Conservation (phyloP, 1,284 basidiomycete species). For the Sanghuangporus sanghuang region DNA sequence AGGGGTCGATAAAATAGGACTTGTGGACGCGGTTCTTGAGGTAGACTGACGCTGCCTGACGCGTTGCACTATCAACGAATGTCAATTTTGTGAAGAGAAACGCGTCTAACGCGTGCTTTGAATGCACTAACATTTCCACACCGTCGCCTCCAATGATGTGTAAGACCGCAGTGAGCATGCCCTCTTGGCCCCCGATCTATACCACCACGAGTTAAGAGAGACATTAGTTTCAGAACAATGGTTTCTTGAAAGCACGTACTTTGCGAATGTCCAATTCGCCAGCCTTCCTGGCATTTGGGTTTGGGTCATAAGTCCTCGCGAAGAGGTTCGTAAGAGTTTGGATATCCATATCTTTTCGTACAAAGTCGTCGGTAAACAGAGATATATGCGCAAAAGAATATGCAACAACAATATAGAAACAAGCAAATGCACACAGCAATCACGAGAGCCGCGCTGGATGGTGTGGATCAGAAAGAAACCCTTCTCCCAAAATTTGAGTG, state of each 20-base stretch:
- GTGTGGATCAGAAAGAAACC: not conserved
- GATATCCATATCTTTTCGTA: constrained; percentile 55
- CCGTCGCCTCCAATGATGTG: constrained; percentile 76
- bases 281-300: constrained; percentile 79
- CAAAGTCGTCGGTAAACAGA: not conserved
- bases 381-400: not conserved
- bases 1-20: constrained; percentile 49
- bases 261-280: constrained; percentile 82
- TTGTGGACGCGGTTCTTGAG: constrained; percentile 79
- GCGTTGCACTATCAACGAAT: constrained; percentile 50
- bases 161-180: constrained; percentile 71
- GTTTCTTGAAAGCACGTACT: constrained; percentile 35
- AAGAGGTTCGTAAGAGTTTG: constrained; percentile 73
- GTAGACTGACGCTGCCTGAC: constrained; percentile 78
- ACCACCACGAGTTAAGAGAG: constrained; percentile 2
- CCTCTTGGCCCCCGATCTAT: constrained; percentile 72
- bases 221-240: constrained; percentile 9
- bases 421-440: not conserved
- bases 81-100: constrained; percentile 21
- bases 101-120: constrained; percentile 29
- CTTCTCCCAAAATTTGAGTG: not conserved
- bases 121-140: constrained; percentile 64
- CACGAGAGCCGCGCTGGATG: not conserved
- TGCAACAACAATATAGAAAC: not conserved
- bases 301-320: constrained; percentile 71